Percentiles rank a stretch among this genome's conserved stretches.
These are phyloP conservation scores for Amesomyces nigricolor DNA, from an alignment of 2,329 filamentous ascomycete genomes.

Conservation along the genomic window DNA sequence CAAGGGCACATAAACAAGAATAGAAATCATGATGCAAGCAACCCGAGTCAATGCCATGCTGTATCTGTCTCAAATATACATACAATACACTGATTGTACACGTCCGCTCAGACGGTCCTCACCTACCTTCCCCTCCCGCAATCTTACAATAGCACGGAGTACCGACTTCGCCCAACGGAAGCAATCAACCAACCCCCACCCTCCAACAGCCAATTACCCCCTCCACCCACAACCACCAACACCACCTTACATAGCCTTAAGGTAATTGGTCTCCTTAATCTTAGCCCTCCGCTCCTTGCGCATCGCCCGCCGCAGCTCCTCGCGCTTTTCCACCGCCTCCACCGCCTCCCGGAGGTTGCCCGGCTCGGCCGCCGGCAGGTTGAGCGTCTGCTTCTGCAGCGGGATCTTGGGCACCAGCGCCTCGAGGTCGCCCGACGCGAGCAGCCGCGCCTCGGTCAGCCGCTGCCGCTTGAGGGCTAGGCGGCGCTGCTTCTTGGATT, in stretches of 20 bases:
- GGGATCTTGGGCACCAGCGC: constrained; percentile 64
- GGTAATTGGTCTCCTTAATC: constrained; percentile 83
- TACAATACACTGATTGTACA: constrained; percentile 21
- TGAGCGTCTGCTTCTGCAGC: constrained; percentile 70
- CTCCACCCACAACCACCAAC: too few species aligned
- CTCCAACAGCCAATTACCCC: background rate
- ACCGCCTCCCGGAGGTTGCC: constrained; percentile 42
- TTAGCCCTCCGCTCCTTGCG: constrained; percentile 65
- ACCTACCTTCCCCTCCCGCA: background rate
- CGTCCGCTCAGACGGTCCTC: background rate
- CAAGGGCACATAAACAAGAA: background rate
- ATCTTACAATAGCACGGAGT: too few species aligned
- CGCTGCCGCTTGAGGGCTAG: constrained; percentile 62
- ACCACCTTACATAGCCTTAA: constrained; percentile 63
- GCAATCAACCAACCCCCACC: background rate
- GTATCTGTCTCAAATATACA: constrained; percentile 14
- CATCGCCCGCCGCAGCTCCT: constrained; percentile 64
- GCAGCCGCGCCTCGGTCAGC: constrained; percentile 50
- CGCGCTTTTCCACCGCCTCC: constrained; percentile 46
- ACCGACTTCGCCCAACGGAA: too few species aligned
- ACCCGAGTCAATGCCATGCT: constrained; percentile 6
- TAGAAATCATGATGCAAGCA: background rate
- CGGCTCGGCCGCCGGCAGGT: constrained; percentile 53
- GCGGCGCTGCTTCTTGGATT: constrained; percentile 76
- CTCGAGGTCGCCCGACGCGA: constrained; percentile 61